Conservation (phyloP, 441 rosid species). For the Adansonia rubrostipa region DNA sequence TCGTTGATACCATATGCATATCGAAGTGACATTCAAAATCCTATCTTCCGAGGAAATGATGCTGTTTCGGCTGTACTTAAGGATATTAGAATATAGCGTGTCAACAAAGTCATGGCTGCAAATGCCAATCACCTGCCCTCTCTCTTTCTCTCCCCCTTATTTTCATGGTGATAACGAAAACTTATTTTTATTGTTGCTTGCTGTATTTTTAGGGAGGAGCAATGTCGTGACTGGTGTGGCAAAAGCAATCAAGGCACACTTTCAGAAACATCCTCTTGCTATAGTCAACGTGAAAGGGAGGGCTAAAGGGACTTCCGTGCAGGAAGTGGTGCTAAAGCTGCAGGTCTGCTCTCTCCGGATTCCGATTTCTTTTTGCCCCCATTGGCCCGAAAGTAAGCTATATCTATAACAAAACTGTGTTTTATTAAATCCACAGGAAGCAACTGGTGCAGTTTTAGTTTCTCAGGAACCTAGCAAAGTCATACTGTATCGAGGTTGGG, state of each 20-base stretch:
- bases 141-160: neutral
- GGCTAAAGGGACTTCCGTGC: constrained; percentile 94
- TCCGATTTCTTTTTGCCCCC: neutral
- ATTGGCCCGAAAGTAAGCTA: neutral
- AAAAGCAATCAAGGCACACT: constrained; percentile 71
- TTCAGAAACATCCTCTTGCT: constrained; percentile 79
- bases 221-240: constrained; percentile 83
- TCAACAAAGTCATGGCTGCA: neutral
- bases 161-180: constrained; percentile 23
- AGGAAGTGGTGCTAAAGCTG: constrained; percentile 81
- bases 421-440: constrained; percentile 58
- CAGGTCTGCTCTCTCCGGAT: constrained; percentile 51
- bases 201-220: constrained; percentile 65
- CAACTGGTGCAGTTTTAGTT: constrained; percentile 78
- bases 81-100: constrained; percentile 3
- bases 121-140: neutral
- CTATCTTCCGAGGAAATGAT: neutral
- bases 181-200: constrained; percentile 11
- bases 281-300: constrained; percentile 91
- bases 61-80: neutral
- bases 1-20: neutral
- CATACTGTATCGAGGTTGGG: constrained; percentile 93
- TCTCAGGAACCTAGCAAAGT: constrained; percentile 96
- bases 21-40: constrained; percentile 17
- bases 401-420: neutral